Base-by-base conservation (phyloP, 192 early-diverging fungal species). In the Entomortierella lignicola region DNA sequence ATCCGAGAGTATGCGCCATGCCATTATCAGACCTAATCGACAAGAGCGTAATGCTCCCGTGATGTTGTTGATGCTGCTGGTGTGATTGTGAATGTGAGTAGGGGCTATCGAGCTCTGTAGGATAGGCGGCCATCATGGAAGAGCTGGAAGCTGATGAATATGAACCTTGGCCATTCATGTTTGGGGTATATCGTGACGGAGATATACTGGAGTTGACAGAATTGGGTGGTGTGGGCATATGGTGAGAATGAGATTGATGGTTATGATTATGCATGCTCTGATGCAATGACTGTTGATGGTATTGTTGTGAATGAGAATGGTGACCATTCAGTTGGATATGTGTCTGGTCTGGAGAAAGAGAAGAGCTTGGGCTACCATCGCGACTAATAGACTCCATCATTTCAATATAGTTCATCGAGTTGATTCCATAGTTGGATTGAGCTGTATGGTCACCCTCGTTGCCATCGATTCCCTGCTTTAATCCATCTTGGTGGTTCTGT, bases 291-390 rank as follows among this genome's bases (percentile, higher is more conserved):
- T 66, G 63, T 21, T 66, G 57, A 23, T 58, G 71, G 0, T 60
- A 31, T 27, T 60, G 64, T 21, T 63, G 44, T 18, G 32, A 10
- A 7, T 56, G 51, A 0, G 51, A 64, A 30, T 69, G 57, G 11
- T n/a, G n/a, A n/a, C n/a, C n/a, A n/a, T 52, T 51, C 21, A 60
- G 52, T 2, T 52, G 65, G 1, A 44, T 31, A 39, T 74, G 71
- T 18, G 60, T 6, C 11, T 79, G 75, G 26, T 69, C 75, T n/a
- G 66, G 75, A 27, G 75, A 79, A 5, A 69, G 67, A 6, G 74
- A 69, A 8, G 72, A 77, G 59, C 32, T 63, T 0, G 65, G 55
- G 37, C 66, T 68, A 25, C 69, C 65, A 48, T 68, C 66, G 47
- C 50, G 54, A 5, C 66, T 27, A 29, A 70, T 60, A 7, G 65